Base-by-base conservation (phyloP, 371 early-diverging fungal species). In the Sanchytrium tribonematis region DNA sequence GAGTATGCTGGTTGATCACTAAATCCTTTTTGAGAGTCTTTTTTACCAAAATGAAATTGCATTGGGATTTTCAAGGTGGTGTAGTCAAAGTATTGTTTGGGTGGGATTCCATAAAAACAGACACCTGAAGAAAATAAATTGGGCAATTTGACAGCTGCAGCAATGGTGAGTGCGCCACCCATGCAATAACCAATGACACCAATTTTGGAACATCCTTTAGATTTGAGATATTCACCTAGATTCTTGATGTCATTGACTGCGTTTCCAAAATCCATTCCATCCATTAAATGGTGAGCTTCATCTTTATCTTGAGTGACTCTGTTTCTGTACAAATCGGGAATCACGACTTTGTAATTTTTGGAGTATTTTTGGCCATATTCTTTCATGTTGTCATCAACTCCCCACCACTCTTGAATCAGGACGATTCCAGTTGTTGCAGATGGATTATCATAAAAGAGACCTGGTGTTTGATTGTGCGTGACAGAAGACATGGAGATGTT, bases 201-300 rank as follows among this genome's bases (percentile, higher is more conserved):
- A 27, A 76, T 75, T 29, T 77, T 69, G 28, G 77, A 77, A 31
- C 68, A 71, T 1, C 75, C 77, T 32, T 72, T 29, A 29, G 68
- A 28, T 16, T 68, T 67, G 22, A 81, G 69, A 17, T 71, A 70
- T 1, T 68, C 69, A 22, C 73, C 74, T 27, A 83, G 68, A 30
- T 67, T 69, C 27, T 73, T 73, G 66, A 83, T 73, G 30, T 82
- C 77, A 17, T 65, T 31, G 30, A 81, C 71, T 0, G 83, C 80
- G 0, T 71, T 66, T 5, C 72, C 71, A 81, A 81, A 83, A 32
- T 83, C 80, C 68, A 82, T 71, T 31, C 75, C 74, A 66, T 70
- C 70, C 83, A 82, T 81, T 67, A 83, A 70, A 69, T 81, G 83
- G 66, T 75, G 74, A 0, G 83, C 83, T 74, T 82, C 83, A 75